These are phyloP conservation scores for Kwoniella sp. DNA, from an alignment of 768 basidiomycete species.

Conservation along the genomic window DNA sequence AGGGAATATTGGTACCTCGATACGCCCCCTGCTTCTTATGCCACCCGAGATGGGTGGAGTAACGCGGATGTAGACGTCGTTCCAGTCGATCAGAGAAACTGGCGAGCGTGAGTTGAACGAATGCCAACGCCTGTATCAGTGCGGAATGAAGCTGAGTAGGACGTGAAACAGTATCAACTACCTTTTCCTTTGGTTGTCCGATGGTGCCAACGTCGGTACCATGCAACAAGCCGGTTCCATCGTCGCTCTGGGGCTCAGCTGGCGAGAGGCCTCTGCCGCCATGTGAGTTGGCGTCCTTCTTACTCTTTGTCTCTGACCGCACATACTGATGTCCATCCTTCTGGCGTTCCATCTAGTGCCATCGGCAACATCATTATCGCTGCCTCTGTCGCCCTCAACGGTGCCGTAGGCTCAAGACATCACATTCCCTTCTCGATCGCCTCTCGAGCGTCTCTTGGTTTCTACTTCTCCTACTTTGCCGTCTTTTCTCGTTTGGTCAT, in stretches of 20 bases:
- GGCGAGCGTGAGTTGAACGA: slow-evolving; percentile 41
- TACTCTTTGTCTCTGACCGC: neutral
- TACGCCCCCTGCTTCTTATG: slow-evolving; percentile 49
- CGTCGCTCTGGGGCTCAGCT: slow-evolving; percentile 45
- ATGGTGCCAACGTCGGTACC: slow-evolving; percentile 52
- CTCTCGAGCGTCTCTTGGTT: slow-evolving; percentile 84
- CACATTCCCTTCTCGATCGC: slow-evolving; percentile 76
- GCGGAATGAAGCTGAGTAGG: no score
- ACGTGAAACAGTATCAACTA: slow-evolving; percentile 37
- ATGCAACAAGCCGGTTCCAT: slow-evolving; percentile 52
- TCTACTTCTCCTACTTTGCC: slow-evolving; percentile 85
- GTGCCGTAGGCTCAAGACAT: slow-evolving; percentile 73
- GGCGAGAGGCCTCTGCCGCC: slow-evolving; percentile 47
- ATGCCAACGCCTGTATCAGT: no score
- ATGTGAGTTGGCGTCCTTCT: slow-evolving; percentile 34
- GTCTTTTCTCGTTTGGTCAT: slow-evolving; percentile 75
- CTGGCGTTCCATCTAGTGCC: slow-evolving; percentile 63
- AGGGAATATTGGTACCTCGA: slow-evolving; percentile 45
- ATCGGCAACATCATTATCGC: slow-evolving; percentile 74
- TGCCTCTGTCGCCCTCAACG: slow-evolving; percentile 73
- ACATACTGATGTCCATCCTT: neutral
- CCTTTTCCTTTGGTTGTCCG: slow-evolving; percentile 50
- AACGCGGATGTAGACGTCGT: slow-evolving; percentile 52
- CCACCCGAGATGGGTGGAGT: slow-evolving; percentile 48
- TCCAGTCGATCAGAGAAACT: slow-evolving; percentile 45